A percentile compares a stretch with the other conserved stretches of the same genome.
phyloP scores from a whole-genome alignment of 345 rosid species.

The Euphorbia lathyris region DNA sequence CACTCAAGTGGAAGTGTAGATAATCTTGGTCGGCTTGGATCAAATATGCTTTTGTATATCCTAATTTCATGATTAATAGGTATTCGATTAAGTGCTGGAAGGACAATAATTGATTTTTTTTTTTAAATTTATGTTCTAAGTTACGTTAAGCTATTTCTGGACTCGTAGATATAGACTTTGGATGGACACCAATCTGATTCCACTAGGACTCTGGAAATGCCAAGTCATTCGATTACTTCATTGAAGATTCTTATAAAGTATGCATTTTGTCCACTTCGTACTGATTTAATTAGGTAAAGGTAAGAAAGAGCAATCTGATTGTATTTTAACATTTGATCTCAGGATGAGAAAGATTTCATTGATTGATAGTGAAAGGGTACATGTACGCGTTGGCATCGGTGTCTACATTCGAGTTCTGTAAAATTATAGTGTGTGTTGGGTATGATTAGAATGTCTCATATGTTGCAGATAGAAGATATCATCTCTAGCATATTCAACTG shows the following conservation, averaged over 20 bases:
- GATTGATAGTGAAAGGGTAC: constrained; percentile 73
- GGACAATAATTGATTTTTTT: neutral
- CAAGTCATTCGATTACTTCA: constrained; percentile 78
- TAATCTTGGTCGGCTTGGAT: constrained; percentile 63
- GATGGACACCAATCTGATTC: constrained; percentile 95
- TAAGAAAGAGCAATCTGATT: neutral
- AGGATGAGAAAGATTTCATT: constrained; percentile 64
- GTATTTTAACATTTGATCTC: constrained; percentile 13
- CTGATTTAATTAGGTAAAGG: neutral
- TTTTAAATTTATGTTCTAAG: neutral
- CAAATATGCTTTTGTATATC: constrained; percentile 81
- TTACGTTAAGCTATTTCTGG: neutral
- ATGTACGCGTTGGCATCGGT: constrained; percentile 42
- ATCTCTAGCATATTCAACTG: constrained; percentile 59
- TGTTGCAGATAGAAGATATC: constrained; percentile 67
- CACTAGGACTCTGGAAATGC: constrained; percentile 71
- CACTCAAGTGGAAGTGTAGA: constrained; percentile 36
- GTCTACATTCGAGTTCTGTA: constrained; percentile 41
- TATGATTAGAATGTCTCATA: neutral
- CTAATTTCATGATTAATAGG: constrained; percentile 97
- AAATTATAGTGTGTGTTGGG: neutral
- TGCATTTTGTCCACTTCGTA: neutral
- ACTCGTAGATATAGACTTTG: constrained; percentile 78
- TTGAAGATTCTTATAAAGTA: constrained; percentile 65
- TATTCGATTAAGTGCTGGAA: constrained; percentile 16